A percentile compares a stretch with the other conserved stretches of the same genome.
phyloP scores from a whole-genome alignment of 768 basidiomycete species.

The Lactarius hatsudake region DNA sequence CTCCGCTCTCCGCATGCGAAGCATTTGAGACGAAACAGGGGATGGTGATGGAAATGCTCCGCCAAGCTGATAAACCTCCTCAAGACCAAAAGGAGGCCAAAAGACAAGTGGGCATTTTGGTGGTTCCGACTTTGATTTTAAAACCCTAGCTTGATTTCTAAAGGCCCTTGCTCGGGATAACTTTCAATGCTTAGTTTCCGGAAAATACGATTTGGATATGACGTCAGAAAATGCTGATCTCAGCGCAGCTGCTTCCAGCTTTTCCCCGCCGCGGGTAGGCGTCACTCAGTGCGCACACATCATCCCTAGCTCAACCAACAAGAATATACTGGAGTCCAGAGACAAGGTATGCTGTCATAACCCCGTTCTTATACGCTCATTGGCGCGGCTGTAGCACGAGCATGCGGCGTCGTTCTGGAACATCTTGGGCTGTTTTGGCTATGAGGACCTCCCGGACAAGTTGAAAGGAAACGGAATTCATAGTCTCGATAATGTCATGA shows the following conservation, averaged over 20 bases:
- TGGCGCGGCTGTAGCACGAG: not conserved
- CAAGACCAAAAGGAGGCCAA: not conserved
- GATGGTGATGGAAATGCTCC: not conserved
- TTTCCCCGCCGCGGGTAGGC: not conserved
- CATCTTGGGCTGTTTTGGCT: not conserved
- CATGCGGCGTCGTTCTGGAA: not conserved
- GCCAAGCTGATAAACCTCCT: not conserved
- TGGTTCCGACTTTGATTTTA: not conserved
- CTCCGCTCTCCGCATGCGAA: not conserved
- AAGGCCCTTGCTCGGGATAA: not conserved
- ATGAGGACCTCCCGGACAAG: not conserved
- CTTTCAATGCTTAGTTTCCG: not conserved
- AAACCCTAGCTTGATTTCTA: not conserved
- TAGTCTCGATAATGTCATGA: not conserved
- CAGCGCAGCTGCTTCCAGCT: fast-evolving
- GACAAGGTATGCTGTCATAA: not conserved
- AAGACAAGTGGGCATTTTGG: not conserved
- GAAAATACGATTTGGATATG: not conserved
- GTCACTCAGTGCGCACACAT: not conserved
- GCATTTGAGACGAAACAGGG: not conserved
- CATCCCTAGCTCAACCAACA: not conserved
- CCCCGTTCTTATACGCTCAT: not conserved
- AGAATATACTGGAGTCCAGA: not conserved
- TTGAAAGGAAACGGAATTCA: not conserved
- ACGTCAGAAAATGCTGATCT: not conserved